Percentiles rank a stretch among this genome's conserved stretches.
Conservation (phyloP, 2,329 filamentous ascomycete genomes). For the Aspergillus japonicus region DNA sequence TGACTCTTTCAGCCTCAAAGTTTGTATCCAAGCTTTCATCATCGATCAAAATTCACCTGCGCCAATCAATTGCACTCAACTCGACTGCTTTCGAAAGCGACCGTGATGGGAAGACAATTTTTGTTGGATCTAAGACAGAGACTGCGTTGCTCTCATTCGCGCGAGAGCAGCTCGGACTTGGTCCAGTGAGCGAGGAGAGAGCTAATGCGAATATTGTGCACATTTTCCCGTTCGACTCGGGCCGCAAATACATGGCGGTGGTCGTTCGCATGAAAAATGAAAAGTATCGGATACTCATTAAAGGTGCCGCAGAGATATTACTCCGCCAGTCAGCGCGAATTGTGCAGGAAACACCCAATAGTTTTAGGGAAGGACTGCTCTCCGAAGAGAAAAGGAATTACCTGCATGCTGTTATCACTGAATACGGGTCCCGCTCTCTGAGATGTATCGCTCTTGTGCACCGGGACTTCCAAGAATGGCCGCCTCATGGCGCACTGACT, state of each 20-base stretch:
- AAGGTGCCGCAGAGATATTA: slow-evolving; percentile 47
- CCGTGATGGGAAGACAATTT: slow-evolving; percentile 60
- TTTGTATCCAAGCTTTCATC: neutral
- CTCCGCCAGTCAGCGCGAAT: slow-evolving; percentile 17
- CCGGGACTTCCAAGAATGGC: slow-evolving; percentile 31
- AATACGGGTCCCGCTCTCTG: slow-evolving; percentile 61
- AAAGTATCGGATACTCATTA: slow-evolving; percentile 42
- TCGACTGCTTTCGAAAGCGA: slow-evolving; percentile 74
- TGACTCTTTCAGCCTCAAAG: slow-evolving; percentile 30
- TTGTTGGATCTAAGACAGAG: slow-evolving; percentile 73
- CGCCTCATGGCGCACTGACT: slow-evolving; percentile 52
- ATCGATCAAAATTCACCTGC: neutral
- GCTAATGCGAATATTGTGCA: slow-evolving; percentile 60
- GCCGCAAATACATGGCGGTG: slow-evolving; percentile 61
- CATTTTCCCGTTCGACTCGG: slow-evolving; percentile 70
- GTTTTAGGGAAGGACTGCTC: slow-evolving; percentile 34
- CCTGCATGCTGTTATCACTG: slow-evolving; percentile 48
- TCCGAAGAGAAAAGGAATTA: slow-evolving; percentile 20
- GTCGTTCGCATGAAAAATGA: slow-evolving; percentile 31
- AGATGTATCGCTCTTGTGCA: slow-evolving; percentile 34
- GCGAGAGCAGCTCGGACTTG: slow-evolving; percentile 63
- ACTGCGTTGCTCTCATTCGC: slow-evolving; percentile 67
- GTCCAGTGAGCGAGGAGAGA: slow-evolving; percentile 58
- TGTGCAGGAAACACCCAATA: neutral
- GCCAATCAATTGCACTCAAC: neutral